Evolutionary conservation across 179 eudicot species (phyloP), one percentile per base, ranked within the genome.

Genomic region (Beta corolliflora): DNA sequence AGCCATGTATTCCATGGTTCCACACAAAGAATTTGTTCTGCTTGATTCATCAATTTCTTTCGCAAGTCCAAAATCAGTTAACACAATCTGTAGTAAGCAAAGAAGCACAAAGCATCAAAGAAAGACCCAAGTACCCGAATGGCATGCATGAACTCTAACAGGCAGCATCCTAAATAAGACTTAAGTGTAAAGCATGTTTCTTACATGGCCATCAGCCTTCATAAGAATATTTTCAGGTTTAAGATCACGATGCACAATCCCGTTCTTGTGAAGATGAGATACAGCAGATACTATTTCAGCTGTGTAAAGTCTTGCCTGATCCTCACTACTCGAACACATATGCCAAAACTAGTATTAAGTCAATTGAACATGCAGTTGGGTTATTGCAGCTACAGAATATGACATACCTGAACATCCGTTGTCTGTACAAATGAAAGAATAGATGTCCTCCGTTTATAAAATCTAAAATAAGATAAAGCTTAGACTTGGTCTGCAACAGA

Each of bases 1-100:
- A 84, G 99, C 99, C 99, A 95, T 95, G 87, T 95, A 95, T 76
- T 95, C 99, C 65, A 93, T 88, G 46, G 99, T 95, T 84, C 99
- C 99, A 83, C 98, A 95, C 86, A 95, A 87, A 64, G 99, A 95
- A 84, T 95, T 95, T 60, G 97, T 89, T 89, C 97, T 80, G 84
- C 93, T 89, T 77, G 93, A 89, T 88, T 90, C 97, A 53, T 92
- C 90, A 68, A 93, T 94, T 88, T 95, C 97, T 85, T 95, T 95
- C 23, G 99, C 97, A 80, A 95, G 91, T 82, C 99, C 99, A 84
- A 95, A 95, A 91, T 95, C 98, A 73, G 99, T 92, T 45, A 95
- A 87, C 84, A 89, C 85, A 58, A 95, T 88, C 97, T 95, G 91
- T 5, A 19, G 10, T 71, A 31, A 61, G 71, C 56, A 21, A 44